Percentiles rank a stretch among this genome's conserved stretches.
Conservation (phyloP, 768 basidiomycete species). For the Tephrocybe sp. region DNA sequence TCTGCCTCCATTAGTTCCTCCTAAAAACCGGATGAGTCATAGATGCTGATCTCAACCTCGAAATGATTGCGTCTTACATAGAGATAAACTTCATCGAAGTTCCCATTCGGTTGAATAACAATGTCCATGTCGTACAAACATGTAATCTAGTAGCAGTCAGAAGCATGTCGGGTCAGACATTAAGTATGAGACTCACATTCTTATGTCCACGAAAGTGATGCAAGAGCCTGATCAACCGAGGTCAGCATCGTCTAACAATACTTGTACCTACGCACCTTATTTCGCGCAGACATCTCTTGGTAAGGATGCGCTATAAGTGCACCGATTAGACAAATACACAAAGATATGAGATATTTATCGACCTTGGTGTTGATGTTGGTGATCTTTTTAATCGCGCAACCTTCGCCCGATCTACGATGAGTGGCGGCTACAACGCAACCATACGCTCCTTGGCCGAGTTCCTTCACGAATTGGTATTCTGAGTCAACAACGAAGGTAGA, state of each 20-base stretch:
- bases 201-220: slow-evolving; percentile 99
- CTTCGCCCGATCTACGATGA: slow-evolving; percentile 81
- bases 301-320: slow-evolving; percentile 75
- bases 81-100: slow-evolving; percentile 96
- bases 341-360: neutral
- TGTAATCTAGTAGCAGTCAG: slow-evolving; percentile 64
- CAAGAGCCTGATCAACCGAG: slow-evolving; percentile 56
- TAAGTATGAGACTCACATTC: slow-evolving; percentile 60
- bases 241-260: slow-evolving; percentile 4
- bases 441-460: slow-evolving; percentile 95
- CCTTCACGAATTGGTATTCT: slow-evolving; percentile 93
- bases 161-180: slow-evolving; percentile 3
- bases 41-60: neutral
- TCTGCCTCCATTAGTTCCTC: slow-evolving; percentile 99
- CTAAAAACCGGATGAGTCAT: slow-evolving; percentile 40
- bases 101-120: slow-evolving; percentile 86
- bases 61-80: slow-evolving; percentile 53
- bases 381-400: slow-evolving; percentile 96
- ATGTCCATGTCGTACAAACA: slow-evolving; percentile 99
- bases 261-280: slow-evolving; percentile 63
- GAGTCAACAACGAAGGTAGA: slow-evolving; percentile 86
- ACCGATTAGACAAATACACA: slow-evolving; percentile 1
- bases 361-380: slow-evolving; percentile 92
- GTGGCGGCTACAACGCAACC: slow-evolving; percentile 88
- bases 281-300: slow-evolving; percentile 94